Percentiles rank a stretch among this genome's conserved stretches.
Conservation (phyloP, 2,329 filamentous ascomycete genomes). For the Dryadomyces quercivorus region DNA sequence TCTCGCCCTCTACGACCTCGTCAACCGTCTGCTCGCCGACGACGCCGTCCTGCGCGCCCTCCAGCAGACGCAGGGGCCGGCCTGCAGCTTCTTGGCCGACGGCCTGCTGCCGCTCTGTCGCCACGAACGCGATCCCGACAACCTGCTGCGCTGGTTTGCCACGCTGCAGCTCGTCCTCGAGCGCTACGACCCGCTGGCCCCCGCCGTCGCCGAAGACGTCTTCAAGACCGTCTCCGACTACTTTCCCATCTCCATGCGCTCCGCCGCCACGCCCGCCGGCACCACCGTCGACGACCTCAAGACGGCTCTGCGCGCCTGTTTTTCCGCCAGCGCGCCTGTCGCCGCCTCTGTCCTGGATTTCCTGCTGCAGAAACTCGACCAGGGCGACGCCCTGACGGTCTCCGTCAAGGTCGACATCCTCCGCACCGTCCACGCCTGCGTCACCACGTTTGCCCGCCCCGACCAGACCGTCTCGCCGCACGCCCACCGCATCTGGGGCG, state of each 20-base stretch:
- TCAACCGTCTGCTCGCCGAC: constrained; percentile 31
- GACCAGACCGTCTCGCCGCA: constrained; percentile 35
- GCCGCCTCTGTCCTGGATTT: constrained; percentile 38
- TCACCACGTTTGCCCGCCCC: constrained; percentile 34
- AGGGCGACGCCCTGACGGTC: constrained; percentile 44
- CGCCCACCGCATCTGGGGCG: constrained; percentile 40
- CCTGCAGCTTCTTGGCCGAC: constrained; percentile 33
- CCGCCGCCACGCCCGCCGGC: constrained; percentile 33
- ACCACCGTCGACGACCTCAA: constrained; percentile 47
- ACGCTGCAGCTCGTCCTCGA: constrained; percentile 32
- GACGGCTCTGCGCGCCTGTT: constrained; percentile 37
- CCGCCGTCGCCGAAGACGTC: constrained; percentile 34
- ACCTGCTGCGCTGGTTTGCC: constrained; percentile 44
- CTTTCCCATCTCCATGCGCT: constrained; percentile 46
- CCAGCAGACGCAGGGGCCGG: constrained; percentile 28
- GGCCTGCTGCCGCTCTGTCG: constrained; percentile 35
- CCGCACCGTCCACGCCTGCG: constrained; percentile 40
- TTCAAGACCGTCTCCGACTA: constrained; percentile 47
- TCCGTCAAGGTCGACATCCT: constrained; percentile 48
- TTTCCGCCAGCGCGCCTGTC: constrained; percentile 35
- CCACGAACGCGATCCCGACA: constrained; percentile 44
- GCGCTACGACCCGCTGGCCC: constrained; percentile 27
- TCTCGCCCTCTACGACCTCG: constrained; percentile 37
- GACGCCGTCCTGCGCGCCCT: constrained; percentile 18
- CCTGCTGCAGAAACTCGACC: constrained; percentile 43